Percentiles rank a stretch among this genome's conserved stretches.
phyloP scores from a whole-genome alignment of 164 flowering plant genomes.

The Magnolia kwangsiensis region DNA sequence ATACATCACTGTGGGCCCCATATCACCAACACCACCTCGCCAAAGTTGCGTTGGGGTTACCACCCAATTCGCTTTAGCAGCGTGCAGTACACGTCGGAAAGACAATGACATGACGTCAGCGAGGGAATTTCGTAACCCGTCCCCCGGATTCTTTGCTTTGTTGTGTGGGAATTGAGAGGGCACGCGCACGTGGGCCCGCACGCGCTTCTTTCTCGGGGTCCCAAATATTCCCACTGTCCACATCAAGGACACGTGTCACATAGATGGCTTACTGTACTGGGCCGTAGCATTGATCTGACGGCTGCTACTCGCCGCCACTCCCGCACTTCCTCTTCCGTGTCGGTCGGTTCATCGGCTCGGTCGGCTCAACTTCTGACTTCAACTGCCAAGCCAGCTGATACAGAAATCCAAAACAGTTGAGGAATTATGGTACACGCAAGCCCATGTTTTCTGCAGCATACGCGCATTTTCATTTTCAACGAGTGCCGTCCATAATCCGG shows the following conservation, averaged over 20 bases:
- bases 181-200: constrained; percentile 13
- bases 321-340: background rate
- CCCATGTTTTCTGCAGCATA: too few species aligned
- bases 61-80: background rate
- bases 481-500: too few species aligned
- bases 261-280: constrained; percentile 1
- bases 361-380: background rate
- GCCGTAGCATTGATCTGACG: constrained; percentile 21
- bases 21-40: background rate
- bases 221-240: constrained; percentile 17
- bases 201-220: background rate
- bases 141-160: constrained; percentile 16
- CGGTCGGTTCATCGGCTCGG: background rate
- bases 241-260: constrained; percentile 11
- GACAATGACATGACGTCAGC: constrained; percentile 3
- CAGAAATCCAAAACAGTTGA: too few species aligned
- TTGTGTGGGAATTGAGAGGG: constrained; percentile 12
- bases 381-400: background rate
- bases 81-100: constrained; percentile 12
- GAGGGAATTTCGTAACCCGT: constrained; percentile 4
- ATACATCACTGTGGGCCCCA: background rate
- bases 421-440: too few species aligned
- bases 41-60: constrained; percentile 5
- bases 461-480: too few species aligned
- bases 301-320: constrained; percentile 24